phyloP scores from a whole-genome alignment of 176 grass and related monocot genomes.

The Saccharum officinarum region DNA sequence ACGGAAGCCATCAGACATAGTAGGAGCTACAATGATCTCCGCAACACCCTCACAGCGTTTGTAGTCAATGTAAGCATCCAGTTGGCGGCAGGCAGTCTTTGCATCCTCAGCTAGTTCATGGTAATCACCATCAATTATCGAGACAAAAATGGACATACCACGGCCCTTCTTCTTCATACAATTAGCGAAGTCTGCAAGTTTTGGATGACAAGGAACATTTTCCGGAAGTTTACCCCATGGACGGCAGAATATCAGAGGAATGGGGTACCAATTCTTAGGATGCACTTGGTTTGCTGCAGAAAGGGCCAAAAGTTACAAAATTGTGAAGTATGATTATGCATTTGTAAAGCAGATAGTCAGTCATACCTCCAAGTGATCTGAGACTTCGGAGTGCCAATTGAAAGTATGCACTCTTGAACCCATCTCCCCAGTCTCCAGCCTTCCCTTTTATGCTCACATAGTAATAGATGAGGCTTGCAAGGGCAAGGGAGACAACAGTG shows the following conservation, averaged over 20 bases:
- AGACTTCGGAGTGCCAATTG: slow-evolving; percentile 90
- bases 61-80: slow-evolving; percentile 90
- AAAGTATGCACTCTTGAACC: slow-evolving; percentile 99
- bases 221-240: slow-evolving; percentile 98
- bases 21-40: slow-evolving; percentile 89
- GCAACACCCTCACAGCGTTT: slow-evolving; percentile 95
- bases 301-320: slow-evolving; percentile 36
- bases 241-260: slow-evolving; percentile 97
- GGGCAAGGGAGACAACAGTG: slow-evolving; percentile 88
- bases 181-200: slow-evolving; percentile 97
- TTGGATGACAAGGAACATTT: slow-evolving; percentile 96
- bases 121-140: slow-evolving; percentile 94
- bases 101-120: slow-evolving; percentile 92
- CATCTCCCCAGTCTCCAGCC: slow-evolving; percentile 97
- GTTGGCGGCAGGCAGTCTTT: slow-evolving; percentile 76
- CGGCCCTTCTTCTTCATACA: slow-evolving; percentile 99
- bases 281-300: slow-evolving; percentile 91
- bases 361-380: slow-evolving; percentile 89
- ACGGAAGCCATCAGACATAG: slow-evolving; percentile 92
- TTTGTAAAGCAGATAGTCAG: slow-evolving; percentile 26
- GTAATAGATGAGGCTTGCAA: slow-evolving; percentile 98
- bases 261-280: slow-evolving; percentile 99
- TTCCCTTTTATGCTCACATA: slow-evolving; percentile 99
- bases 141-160: slow-evolving; percentile 97
- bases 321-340: slow-evolving; percentile 15